These are phyloP conservation scores for Suillus clintonianus DNA, from an alignment of 768 basidiomycete species.

Conservation along the genomic window DNA sequence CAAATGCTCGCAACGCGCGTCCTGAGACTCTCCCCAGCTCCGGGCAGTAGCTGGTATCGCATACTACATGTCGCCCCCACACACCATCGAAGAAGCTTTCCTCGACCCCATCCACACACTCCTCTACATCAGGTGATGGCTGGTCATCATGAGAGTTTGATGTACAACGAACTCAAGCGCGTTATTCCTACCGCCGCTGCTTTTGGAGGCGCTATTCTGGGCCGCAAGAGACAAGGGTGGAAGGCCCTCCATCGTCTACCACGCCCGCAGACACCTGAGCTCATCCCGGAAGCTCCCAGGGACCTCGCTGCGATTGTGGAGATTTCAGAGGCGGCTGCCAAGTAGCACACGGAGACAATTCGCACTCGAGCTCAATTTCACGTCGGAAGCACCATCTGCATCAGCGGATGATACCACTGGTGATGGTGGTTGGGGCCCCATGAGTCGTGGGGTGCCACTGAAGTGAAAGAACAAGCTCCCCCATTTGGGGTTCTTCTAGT, in stretches of 20 bases:
- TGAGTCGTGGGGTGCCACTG: neutral
- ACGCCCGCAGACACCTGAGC: slow-evolving; percentile 32
- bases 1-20: too few species aligned
- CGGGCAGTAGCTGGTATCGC: too few species aligned
- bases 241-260: slow-evolving; percentile 2
- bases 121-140: too few species aligned
- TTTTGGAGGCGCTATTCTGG: too few species aligned
- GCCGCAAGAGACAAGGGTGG: slow-evolving; percentile 1
- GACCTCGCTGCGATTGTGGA: neutral
- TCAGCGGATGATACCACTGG: neutral
- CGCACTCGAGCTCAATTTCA: neutral
- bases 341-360: slow-evolving; percentile 10
- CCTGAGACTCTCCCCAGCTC: too few species aligned
- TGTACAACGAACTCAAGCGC: too few species aligned
- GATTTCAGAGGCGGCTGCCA: slow-evolving; percentile 3
- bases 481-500: neutral
- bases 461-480: neutral
- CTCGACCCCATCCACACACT: too few species aligned
- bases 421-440: slow-evolving; percentile 5
- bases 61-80: too few species aligned
- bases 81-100: too few species aligned
- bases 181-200: too few species aligned
- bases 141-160: too few species aligned
- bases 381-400: neutral
- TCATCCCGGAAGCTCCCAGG: slow-evolving; percentile 11